phyloP scores from a whole-genome alignment of 371 early-diverging fungal genomes.

The Actinomucor elegans region DNA sequence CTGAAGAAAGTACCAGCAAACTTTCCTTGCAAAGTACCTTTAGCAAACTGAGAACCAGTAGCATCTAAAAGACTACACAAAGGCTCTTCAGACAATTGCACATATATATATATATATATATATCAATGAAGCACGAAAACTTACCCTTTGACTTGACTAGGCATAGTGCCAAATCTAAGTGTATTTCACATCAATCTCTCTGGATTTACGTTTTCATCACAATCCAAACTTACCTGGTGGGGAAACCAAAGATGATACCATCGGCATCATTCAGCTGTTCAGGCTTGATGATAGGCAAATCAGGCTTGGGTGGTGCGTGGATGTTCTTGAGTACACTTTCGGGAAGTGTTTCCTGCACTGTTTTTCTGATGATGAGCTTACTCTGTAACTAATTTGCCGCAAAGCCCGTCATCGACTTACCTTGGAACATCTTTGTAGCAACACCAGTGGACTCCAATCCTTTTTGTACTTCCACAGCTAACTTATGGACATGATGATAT shows the following conservation, averaged over 20 bases:
- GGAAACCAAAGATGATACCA: constrained; percentile 54
- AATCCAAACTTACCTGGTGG: constrained; percentile 44
- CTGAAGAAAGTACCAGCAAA: constrained; percentile 67
- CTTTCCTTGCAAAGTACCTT: constrained; percentile 50
- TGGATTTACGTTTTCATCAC: no score
- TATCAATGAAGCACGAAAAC: no score
- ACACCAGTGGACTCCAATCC: constrained; percentile 62
- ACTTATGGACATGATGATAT: constrained; percentile 74
- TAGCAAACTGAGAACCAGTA: constrained; percentile 68
- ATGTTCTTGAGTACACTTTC: constrained; percentile 63
- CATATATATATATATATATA: no score
- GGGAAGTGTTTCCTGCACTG: constrained; percentile 64
- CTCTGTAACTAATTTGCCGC: not conserved
- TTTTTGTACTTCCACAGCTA: constrained; percentile 68
- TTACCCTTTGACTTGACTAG: constrained; percentile 37
- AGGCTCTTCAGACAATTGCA: no score
- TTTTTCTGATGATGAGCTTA: not conserved
- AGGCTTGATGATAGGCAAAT: constrained; percentile 57
- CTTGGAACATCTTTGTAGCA: constrained; percentile 66
- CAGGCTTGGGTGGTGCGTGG: constrained; percentile 59
- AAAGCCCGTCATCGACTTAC: not conserved
- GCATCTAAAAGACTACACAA: constrained; percentile 53
- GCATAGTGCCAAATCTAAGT: constrained; percentile 34
- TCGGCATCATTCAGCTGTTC: constrained; percentile 56
- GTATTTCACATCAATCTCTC: not conserved